phyloP scores from a whole-genome alignment of 2,329 filamentous ascomycete species.

The Cercospora janseana region DNA sequence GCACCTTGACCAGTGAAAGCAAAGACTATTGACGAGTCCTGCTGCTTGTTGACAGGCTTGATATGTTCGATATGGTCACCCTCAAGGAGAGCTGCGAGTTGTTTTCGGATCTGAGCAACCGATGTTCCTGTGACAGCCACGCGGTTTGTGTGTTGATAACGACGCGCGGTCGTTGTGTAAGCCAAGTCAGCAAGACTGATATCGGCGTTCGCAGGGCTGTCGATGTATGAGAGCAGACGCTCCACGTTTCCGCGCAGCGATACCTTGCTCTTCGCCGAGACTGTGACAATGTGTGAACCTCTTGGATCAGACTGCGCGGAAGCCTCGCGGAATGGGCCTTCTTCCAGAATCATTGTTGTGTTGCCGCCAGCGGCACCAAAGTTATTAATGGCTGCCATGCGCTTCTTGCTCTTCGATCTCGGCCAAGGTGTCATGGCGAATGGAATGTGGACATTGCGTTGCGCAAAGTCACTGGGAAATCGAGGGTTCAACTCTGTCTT shows the following conservation, averaged over 20 bases:
- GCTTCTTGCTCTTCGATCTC: conserved; percentile 30
- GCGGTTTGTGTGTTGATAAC: conserved; percentile 52
- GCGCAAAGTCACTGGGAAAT: conserved; percentile 57
- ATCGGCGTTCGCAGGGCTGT: conserved; percentile 47
- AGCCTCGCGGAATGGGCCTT: conserved; percentile 48
- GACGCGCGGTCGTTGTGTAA: conserved; percentile 65
- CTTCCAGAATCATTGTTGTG: conserved; percentile 65
- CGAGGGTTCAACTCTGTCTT: conserved; percentile 62
- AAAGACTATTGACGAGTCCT: conserved; percentile 37
- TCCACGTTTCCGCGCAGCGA: conserved; percentile 57
- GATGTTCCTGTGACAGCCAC: conserved; percentile 23
- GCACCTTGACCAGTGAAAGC: conserved; percentile 44
- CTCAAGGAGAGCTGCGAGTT: conserved; percentile 9
- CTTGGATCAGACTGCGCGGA: conserved; percentile 50
- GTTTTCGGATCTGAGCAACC: background rate
- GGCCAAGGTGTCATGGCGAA: conserved; percentile 49
- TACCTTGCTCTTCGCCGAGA: conserved; percentile 55
- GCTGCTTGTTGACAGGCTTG: conserved; percentile 21
- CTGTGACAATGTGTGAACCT: conserved; percentile 54
- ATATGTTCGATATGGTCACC: conserved; percentile 17
- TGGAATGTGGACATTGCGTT: conserved; percentile 57
- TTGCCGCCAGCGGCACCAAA: conserved; percentile 72
- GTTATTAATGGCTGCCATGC: conserved; percentile 59
- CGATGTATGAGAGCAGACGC: conserved; percentile 55
- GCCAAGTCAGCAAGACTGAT: conserved; percentile 54